Base-by-base conservation (phyloP, 2,329 filamentous ascomycete species). In the Malbranchea zuffiana region DNA sequence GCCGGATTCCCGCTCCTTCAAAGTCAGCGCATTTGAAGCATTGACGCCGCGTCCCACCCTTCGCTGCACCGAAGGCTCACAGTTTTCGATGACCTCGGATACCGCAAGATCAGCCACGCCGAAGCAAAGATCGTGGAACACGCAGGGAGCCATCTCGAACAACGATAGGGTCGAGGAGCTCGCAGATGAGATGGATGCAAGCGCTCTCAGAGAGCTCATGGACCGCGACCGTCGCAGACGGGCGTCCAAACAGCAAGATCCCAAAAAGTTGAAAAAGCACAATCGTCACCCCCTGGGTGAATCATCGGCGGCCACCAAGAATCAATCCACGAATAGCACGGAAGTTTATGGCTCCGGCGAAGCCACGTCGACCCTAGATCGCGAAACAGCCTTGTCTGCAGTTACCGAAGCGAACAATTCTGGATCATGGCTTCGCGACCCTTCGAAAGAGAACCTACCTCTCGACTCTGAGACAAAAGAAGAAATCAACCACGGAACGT, bases 11-110 rank as follows among this genome's bases (percentile, higher is more conserved):
- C 71, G 78, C 37, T 79, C 82, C 0, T 96, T 82, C 68, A 84
- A 79, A 49, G 71, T 96, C 33, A 85, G 84, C 35, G 71, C 77
- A 7, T 69, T 95, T 35, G 81, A 82, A 44, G 74, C 82, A n/a
- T 74, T 95, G 44, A 80, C 82, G 6, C 88, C 90, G 4, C 75
- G 86, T 31, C 90, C 90, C 8, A 86, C 82, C 0, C 72, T 96
- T 39, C 80, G 80, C 43, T 85, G 79, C 56, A 74, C 80, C 3
- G 71, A 78, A 17, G 72, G 77, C 40, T 71, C 80, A 12, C 70
- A 78, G 47, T 69, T 72, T 51, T 66, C 62, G 15, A 52, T 60
- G 59, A 53, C 28, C 5, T 19, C 60, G 44, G 66, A 60, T 32
- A 64, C 69, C 3, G 60, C 65, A 4, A 63, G 71, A 35, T 57